phyloP scores from a whole-genome alignment of 2,329 filamentous ascomycete genomes.

The Purpureocillium takamizusanense region DNA sequence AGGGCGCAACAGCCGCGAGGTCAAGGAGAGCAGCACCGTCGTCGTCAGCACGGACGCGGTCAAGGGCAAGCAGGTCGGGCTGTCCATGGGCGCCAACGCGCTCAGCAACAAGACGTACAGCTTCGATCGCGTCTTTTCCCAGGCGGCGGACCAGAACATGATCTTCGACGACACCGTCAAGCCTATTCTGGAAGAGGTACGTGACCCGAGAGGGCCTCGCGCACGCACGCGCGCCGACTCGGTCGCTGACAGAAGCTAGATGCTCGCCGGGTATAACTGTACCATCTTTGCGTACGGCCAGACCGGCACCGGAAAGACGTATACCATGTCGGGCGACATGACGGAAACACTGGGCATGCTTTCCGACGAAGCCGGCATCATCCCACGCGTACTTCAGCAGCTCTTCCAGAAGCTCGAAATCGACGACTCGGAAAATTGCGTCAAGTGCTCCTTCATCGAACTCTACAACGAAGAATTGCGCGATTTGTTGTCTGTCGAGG shows the following conservation, averaged over 20 bases:
- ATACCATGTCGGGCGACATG: slow-evolving; percentile 99
- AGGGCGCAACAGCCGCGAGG: slow-evolving; percentile 85
- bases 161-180: slow-evolving; percentile 92
- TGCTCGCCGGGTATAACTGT: slow-evolving; percentile 91
- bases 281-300: slow-evolving; percentile 98
- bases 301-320: slow-evolving; percentile 96
- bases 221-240: neutral
- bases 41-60: slow-evolving; percentile 84
- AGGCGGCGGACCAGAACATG: slow-evolving; percentile 86
- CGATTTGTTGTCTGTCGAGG: slow-evolving; percentile 76
- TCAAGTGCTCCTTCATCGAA: slow-evolving; percentile 98
- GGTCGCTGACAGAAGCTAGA: slow-evolving; percentile 42
- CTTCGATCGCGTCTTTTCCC: slow-evolving; percentile 95
- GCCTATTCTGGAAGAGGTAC: slow-evolving; percentile 85
- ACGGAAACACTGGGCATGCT: slow-evolving; percentile 75
- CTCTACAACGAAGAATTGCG: slow-evolving; percentile 96
- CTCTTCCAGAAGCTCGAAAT: slow-evolving; percentile 78
- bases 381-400: slow-evolving; percentile 80
- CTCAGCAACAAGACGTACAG: slow-evolving; percentile 93
- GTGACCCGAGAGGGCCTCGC: slow-evolving; percentile 11
- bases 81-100: slow-evolving; percentile 88
- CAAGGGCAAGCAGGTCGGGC: slow-evolving; percentile 72
- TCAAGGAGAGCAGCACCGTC: slow-evolving; percentile 88
- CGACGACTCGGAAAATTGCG: slow-evolving; percentile 72
- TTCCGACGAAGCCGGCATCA: slow-evolving; percentile 88